A percentile compares a stretch with the other conserved stretches of the same genome.
Conservation (phyloP, 306 rosid species). For the Calophaca sinica region DNA sequence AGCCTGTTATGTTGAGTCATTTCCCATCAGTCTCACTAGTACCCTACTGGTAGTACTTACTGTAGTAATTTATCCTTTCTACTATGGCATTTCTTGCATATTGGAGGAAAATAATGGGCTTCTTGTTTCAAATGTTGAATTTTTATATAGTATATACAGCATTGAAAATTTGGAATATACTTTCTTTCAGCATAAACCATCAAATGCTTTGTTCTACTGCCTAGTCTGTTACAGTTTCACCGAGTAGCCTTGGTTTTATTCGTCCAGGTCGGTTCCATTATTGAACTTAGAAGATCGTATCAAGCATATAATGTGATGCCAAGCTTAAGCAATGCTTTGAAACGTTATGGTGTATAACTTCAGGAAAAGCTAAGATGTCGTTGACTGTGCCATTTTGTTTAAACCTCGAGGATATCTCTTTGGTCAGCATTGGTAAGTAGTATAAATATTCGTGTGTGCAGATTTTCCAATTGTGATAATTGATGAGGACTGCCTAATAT, state of each 20-base stretch:
- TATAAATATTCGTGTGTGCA: neutral
- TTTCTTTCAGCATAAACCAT: slow-evolving; percentile 21
- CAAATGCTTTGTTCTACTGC: slow-evolving; percentile 36
- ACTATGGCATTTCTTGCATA: slow-evolving; percentile 15
- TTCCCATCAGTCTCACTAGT: slow-evolving; percentile 9
- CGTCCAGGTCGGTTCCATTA: slow-evolving; percentile 94
- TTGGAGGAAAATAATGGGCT: slow-evolving; percentile 27
- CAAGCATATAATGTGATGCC: slow-evolving; percentile 99
- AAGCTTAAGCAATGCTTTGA: slow-evolving; percentile 87
- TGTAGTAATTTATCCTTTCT: slow-evolving; percentile 7
- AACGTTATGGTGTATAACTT: slow-evolving; percentile 82
- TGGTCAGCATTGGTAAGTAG: slow-evolving; percentile 38
- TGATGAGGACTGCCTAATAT: slow-evolving; percentile 3
- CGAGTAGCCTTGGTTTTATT: slow-evolving; percentile 49
- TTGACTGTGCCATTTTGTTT: neutral
- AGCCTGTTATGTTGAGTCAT: slow-evolving; percentile 27
- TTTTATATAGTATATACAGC: neutral
- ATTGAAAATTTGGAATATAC: slow-evolving; percentile 15
- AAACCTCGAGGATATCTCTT: slow-evolving; percentile 30
- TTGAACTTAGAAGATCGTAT: slow-evolving; percentile 95
- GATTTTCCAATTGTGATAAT: slow-evolving; percentile 27
- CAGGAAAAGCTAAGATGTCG: slow-evolving; percentile 36
- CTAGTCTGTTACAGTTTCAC: slow-evolving; percentile 33
- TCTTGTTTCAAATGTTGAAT: slow-evolving; percentile 7
- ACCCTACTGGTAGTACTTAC: neutral